Base-by-base conservation (phyloP, 1,284 basidiomycete genomes). In the Caloboletus firmus region DNA sequence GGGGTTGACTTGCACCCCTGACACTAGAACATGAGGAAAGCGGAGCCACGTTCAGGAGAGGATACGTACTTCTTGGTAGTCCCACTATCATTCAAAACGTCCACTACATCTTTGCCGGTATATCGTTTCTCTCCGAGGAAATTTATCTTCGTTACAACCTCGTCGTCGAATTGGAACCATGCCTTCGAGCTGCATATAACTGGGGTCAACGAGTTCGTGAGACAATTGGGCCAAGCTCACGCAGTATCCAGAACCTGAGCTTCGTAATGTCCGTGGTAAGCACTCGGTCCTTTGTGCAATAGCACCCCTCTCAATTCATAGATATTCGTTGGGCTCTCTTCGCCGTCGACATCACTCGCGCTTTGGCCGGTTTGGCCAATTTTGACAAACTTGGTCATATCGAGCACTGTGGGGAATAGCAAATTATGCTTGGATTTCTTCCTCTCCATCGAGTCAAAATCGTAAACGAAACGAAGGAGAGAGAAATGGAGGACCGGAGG, bases 81-180 rank as follows among this genome's bases (percentile, higher is more conserved):
- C 36, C 61, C 62, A 37, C 48, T 53, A 20, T 58, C 67, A 31
- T 59, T 56, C n/a, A 68, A 28, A 34, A 69, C 56, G 49, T 72
- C 71, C 26, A 58, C 57, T 0, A 67, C 8, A 4, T 69, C 70
- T 45, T 67, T 70, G 28, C 63, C 54, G 22, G 55, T 67, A 36
- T 72, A 59, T 46, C 67, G 59, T 49, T 72, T 72, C 49, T 82
- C 78, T 13, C 78, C 77, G 5, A 87, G 72, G n/a, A 76, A 71
- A 43, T 79, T 73, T 50, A 87, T 82, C 62, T 77, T 80, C 2
- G 83, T 84, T 10, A 90, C 86, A 12, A 71, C 72, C 64, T 95
- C 93, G 65, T 97, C 94, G 61, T 95, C 92, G 70, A 92, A 96
- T 57, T 87, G 83, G 67, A 87, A 94, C 94, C 94, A 97, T n/a